Conservation (phyloP, 208 protist species). For the Acanthamoeba triangularis region DNA sequence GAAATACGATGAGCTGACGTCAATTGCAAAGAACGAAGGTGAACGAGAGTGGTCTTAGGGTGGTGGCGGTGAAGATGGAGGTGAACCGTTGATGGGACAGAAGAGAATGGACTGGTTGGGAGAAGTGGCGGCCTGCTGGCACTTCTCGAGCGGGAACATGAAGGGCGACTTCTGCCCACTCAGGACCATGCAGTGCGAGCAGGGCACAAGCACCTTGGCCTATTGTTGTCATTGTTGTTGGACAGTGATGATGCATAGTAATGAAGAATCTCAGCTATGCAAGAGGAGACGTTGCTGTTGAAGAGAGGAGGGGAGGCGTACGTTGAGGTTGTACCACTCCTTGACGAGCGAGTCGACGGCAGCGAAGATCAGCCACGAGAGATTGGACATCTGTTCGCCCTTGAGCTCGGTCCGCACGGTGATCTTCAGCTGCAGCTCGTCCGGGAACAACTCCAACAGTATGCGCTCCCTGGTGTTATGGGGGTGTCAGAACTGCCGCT, state of each 20-base stretch:
- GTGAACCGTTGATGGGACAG: slow-evolving; percentile 45
- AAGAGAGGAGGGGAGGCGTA: background rate
- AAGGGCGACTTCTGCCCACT: background rate
- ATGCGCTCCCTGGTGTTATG: slow-evolving; percentile 3
- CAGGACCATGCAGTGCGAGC: slow-evolving; percentile 62
- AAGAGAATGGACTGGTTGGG: slow-evolving; percentile 63
- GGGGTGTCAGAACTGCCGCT: background rate
- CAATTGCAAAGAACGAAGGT: too few species aligned
- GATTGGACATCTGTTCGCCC: slow-evolving; percentile 43
- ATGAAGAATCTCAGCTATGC: too few species aligned
- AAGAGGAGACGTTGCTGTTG: too few species aligned
- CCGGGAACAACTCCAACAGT: slow-evolving; percentile 14
- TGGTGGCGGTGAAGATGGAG: too few species aligned
- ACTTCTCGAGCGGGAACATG: slow-evolving; percentile 64
- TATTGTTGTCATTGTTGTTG: background rate
- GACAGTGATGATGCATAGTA: too few species aligned
- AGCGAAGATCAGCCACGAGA: slow-evolving; percentile 57
- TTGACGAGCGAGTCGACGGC: slow-evolving; percentile 54
- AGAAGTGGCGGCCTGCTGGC: slow-evolving; percentile 3
- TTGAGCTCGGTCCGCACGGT: slow-evolving; percentile 46
- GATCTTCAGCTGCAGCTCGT: background rate
- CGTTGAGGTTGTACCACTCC: slow-evolving; percentile 72
- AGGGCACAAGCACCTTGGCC: slow-evolving; percentile 50
- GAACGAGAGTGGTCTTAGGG: too few species aligned
- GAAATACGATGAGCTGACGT: too few species aligned